phyloP scores from a whole-genome alignment of 2,329 filamentous ascomycete genomes.

The Rugonectria rugulosa region DNA sequence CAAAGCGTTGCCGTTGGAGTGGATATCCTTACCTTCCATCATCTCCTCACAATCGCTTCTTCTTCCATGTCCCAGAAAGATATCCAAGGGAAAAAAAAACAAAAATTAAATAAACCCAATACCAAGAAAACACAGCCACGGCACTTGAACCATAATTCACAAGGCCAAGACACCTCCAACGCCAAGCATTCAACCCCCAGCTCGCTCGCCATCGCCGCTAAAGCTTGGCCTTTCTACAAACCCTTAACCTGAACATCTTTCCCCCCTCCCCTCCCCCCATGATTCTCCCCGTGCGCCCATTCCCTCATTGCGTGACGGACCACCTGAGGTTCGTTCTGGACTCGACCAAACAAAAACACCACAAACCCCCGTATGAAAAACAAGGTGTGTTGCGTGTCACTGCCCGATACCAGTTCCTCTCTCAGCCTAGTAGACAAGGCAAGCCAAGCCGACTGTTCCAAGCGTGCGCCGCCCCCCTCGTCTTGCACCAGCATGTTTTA shows the following conservation, averaged over 20 bases:
- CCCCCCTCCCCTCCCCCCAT: too few species aligned
- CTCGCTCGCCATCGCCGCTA: constrained; percentile 28
- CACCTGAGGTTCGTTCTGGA: constrained; percentile 8
- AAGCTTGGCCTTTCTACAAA: constrained; percentile 26
- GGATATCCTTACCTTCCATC: too few species aligned
- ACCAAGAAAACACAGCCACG: neutral
- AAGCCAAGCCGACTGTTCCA: neutral
- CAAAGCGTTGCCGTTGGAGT: too few species aligned
- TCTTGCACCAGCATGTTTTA: too few species aligned
- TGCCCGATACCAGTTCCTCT: neutral
- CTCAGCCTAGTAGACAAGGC: constrained; percentile 1
- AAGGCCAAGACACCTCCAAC: constrained; percentile 5
- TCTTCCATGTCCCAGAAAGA: too few species aligned
- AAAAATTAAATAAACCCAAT: too few species aligned
- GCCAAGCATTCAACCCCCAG: constrained; percentile 24
- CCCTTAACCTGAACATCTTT: constrained; percentile 1
- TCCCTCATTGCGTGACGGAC: constrained; percentile 9
- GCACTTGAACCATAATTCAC: neutral
- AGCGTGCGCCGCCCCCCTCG: too few species aligned
- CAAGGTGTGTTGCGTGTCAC: constrained; percentile 9
- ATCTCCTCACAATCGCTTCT: too few species aligned
- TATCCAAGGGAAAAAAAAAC: too few species aligned
- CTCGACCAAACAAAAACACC: neutral
- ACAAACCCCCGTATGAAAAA: neutral
- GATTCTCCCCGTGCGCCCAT: too few species aligned